Conservation (phyloP, 1,139 yeast genomes). For the Pichia terricola region DNA sequence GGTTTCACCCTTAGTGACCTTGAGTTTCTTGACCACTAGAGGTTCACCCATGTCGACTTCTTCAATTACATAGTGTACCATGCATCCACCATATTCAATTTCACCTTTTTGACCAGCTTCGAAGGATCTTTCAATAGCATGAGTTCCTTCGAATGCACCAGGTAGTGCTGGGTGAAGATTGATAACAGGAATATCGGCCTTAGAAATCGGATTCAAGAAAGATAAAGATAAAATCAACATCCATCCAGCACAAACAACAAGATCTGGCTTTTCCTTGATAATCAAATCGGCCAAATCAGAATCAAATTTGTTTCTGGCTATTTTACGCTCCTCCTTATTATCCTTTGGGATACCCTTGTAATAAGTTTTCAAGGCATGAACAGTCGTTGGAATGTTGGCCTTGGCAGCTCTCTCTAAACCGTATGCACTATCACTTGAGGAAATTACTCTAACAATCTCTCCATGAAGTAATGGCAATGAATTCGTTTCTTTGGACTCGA, state of each 20-base stretch:
- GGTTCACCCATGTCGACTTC: conserved; percentile 95
- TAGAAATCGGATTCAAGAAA: conserved; percentile 57
- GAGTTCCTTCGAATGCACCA: conserved; percentile 93
- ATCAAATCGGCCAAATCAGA: conserved; percentile 65
- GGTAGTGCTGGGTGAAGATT: conserved; percentile 96
- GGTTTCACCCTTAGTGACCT: conserved; percentile 59
- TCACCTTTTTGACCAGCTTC: conserved; percentile 82
- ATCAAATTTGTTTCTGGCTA: conserved; percentile 65
- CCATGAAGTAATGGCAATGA: conserved; percentile 38
- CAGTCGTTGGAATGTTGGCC: conserved; percentile 57
- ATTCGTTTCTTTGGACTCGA: no score
- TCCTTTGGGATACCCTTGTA: conserved; percentile 67
- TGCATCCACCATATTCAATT: conserved; percentile 77
- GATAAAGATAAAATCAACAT: conserved; percentile 80
- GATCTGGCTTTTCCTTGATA: conserved; percentile 48
- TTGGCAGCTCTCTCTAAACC: conserved; percentile 73
- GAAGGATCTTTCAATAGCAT: conserved; percentile 95
- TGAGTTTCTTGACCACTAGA: conserved; percentile 67
- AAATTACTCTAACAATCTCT: conserved; percentile 61
- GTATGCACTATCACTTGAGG: conserved; percentile 74
- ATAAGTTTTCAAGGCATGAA: conserved; percentile 67
- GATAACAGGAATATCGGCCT: conserved; percentile 63
- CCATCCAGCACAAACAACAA: conserved; percentile 98
- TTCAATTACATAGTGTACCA: conserved; percentile 92
- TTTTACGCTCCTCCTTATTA: conserved; percentile 40